phyloP scores from a whole-genome alignment of 2,329 filamentous ascomycete species.

The Septoria linicola region DNA sequence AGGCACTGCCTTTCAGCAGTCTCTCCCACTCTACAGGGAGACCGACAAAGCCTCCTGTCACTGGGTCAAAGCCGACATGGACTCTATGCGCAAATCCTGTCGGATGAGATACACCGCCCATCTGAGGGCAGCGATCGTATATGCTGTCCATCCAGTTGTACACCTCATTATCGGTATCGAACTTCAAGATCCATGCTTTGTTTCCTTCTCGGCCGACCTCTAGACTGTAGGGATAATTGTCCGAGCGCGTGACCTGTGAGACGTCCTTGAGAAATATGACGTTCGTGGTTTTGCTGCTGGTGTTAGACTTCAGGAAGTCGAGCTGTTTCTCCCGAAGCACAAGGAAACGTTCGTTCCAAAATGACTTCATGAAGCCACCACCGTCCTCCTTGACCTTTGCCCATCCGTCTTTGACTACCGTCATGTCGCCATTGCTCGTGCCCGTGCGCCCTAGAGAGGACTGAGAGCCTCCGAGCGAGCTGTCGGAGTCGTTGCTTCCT shows the following conservation, averaged over 20 bases:
- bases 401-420: conserved; percentile 63
- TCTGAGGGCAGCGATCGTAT: conserved; percentile 91
- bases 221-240: conserved; percentile 87
- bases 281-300: conserved; percentile 76
- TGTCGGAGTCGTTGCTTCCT: conserved; percentile 19
- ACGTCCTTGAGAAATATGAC: conserved; percentile 84
- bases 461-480: conserved; percentile 43
- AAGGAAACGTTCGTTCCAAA: conserved; percentile 87
- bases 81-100: conserved; percentile 98
- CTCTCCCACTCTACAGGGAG: conserved; percentile 96
- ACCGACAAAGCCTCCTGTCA: conserved; percentile 91
- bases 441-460: conserved; percentile 44
- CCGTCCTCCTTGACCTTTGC: conserved; percentile 87
- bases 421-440: conserved; percentile 40
- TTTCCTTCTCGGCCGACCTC: conserved; percentile 89
- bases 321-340: conserved; percentile 89
- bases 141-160: conserved; percentile 99
- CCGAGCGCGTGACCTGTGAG: conserved; percentile 83
- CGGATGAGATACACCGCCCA: conserved; percentile 97
- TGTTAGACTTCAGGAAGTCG: conserved; percentile 91
- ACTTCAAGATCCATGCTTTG: conserved; percentile 84
- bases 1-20: conserved; percentile 89
- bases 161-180: conserved; percentile 93
- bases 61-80: conserved; percentile 94
- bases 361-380: conserved; percentile 59